Conservation (phyloP, 345 rosid species). For the Pseudoturritis turrita region DNA sequence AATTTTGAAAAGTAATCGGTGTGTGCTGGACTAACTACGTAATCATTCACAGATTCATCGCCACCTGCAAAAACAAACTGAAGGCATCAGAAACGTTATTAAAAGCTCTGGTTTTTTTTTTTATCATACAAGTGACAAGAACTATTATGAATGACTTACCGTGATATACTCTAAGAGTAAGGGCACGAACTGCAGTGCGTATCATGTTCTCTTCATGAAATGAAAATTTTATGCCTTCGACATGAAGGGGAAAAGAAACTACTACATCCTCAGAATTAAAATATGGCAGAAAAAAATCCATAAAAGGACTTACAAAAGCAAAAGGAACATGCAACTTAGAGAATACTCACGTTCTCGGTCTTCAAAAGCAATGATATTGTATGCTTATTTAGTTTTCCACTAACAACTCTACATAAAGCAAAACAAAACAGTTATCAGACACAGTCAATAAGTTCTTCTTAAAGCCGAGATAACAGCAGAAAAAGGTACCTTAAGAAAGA, state of each 20-base stretch:
- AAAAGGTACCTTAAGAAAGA: constrained; percentile 73
- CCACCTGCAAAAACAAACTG: constrained; percentile 63
- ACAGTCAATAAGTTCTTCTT: constrained; percentile 11
- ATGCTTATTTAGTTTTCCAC: constrained; percentile 84
- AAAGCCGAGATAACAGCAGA: not conserved
- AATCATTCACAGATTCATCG: constrained; percentile 42
- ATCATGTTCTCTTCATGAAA: constrained; percentile 97
- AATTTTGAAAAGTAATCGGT: constrained; percentile 33
- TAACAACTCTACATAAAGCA: constrained; percentile 66
- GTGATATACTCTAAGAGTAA: constrained; percentile 88
- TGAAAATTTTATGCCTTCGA: constrained; percentile 86
- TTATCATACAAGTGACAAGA: not conserved
- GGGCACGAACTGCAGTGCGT: constrained; percentile 92
- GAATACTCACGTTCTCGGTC: constrained; percentile 74
- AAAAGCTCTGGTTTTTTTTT: not conserved
- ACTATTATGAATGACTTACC: constrained; percentile 44
- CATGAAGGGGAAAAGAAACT: constrained; percentile 89
- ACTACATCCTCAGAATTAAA: constrained; percentile 69
- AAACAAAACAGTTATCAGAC: constrained; percentile 24
- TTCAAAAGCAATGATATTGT: constrained; percentile 86
- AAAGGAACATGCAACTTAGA: not conserved
- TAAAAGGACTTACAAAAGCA: not conserved
- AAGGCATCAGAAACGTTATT: constrained; percentile 25
- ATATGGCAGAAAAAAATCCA: constrained; percentile 14
- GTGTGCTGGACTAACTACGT: constrained; percentile 32